A percentile compares a stretch with the other conserved stretches of the same genome.
Evolutionary conservation across 768 basidiomycete genomes (phyloP).

Genomic region (Termitomyces sp.): DNA sequence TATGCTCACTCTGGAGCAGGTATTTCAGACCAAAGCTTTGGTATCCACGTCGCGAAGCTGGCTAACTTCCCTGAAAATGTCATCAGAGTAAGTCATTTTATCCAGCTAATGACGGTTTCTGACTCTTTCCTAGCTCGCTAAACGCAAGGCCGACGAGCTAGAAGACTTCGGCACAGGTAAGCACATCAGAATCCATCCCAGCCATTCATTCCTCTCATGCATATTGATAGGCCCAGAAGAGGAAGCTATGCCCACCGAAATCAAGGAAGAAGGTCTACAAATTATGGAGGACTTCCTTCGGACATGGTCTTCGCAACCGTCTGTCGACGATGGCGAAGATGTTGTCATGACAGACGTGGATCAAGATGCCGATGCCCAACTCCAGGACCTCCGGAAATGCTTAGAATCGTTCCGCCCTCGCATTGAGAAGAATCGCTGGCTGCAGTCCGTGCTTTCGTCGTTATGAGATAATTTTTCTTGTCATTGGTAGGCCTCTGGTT

Average conservation of each 20-base stretch:
- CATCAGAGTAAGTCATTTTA: slow-evolving; percentile 54
- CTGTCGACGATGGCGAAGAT: slow-evolving; percentile 45
- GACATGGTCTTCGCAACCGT: slow-evolving; percentile 43
- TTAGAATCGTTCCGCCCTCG: slow-evolving; percentile 60
- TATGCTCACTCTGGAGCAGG: slow-evolving; percentile 35
- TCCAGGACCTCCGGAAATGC: slow-evolving; percentile 51
- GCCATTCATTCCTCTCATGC: neutral
- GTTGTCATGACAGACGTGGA: slow-evolving; percentile 32
- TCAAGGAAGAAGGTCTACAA: slow-evolving; percentile 72
- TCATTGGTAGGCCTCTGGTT: neutral
- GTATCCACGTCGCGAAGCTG: slow-evolving; percentile 96
- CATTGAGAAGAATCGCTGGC: slow-evolving; percentile 79
- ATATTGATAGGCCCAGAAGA: slow-evolving; percentile 13
- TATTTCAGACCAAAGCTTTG: slow-evolving; percentile 95
- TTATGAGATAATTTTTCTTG: slow-evolving; percentile 17
- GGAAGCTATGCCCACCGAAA: slow-evolving; percentile 46
- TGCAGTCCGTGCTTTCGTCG: slow-evolving; percentile 49
- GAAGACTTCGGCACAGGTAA: slow-evolving; percentile 65
- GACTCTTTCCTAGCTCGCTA: slow-evolving; percentile 58
- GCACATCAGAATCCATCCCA: neutral
- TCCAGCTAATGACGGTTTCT: neutral
- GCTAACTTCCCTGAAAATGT: slow-evolving; percentile 97
- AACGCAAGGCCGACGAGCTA: slow-evolving; percentile 85
- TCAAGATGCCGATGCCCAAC: slow-evolving; percentile 32
- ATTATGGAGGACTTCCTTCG: slow-evolving; percentile 77